These are phyloP conservation scores for Aegilops longissima DNA, from an alignment of 176 grass and related monocot species.

Conservation along the genomic window DNA sequence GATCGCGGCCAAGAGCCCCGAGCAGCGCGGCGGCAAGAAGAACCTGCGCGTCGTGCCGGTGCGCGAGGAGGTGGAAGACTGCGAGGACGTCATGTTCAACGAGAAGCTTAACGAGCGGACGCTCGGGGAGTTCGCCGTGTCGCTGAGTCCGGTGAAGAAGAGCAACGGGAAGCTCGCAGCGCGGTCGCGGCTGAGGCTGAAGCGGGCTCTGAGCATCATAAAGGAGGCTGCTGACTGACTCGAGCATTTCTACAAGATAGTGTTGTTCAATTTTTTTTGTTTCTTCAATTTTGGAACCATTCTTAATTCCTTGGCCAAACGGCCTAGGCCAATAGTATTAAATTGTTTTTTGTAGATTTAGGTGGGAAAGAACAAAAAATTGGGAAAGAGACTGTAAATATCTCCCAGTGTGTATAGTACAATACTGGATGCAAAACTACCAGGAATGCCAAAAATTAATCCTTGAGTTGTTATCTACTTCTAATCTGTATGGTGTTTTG, in stretches of 20 bases:
- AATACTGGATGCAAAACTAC: not conserved
- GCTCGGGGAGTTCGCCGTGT: slow-evolving; percentile 22
- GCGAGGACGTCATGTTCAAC: slow-evolving; percentile 7
- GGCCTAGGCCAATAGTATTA: not conserved
- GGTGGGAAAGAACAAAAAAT: not conserved
- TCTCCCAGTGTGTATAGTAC: not conserved
- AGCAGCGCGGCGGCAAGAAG: not conserved
- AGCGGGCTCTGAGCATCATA: slow-evolving; percentile 43
- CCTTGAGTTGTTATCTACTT: not conserved
- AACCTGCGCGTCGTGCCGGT: slow-evolving; percentile 36
- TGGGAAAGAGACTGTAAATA: not conserved
- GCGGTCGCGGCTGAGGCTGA: slow-evolving; percentile 34
- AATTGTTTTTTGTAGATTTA: slow-evolving; percentile 16
- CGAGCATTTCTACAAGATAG: not conserved
- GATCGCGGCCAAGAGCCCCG: slow-evolving; percentile 6
- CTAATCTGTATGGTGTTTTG: not conserved
- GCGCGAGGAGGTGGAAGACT: not conserved
- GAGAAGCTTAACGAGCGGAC: slow-evolving; percentile 46
- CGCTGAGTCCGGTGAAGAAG: not conserved
- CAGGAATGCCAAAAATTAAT: not conserved
- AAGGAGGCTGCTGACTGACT: slow-evolving; percentile 35
- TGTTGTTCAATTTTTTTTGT: not conserved
- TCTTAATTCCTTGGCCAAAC: not conserved
- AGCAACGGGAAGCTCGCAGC: not conserved
- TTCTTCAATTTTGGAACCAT: not conserved